Conservation (phyloP, 352 stramenopile species). For the Phytophthora ohioensis region DNA sequence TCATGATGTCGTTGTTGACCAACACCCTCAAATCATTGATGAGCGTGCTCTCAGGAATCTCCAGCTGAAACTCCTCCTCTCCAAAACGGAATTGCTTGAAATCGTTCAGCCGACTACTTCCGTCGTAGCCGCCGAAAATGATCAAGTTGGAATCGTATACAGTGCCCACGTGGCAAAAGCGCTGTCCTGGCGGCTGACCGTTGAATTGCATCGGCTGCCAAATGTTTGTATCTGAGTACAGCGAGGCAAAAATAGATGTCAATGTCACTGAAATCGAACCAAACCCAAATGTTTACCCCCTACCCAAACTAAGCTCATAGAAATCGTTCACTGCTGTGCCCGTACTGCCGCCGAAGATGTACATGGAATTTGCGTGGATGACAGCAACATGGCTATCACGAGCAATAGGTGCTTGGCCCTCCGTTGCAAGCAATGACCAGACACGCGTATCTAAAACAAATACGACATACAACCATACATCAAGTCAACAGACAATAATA, state of each 20-base stretch:
- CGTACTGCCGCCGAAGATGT: constrained; percentile 96
- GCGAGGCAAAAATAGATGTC: not conserved
- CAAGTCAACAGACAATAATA: constrained; percentile 12
- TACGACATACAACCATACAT: not conserved
- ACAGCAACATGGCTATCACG: constrained; percentile 97
- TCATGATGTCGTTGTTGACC: constrained; percentile 90
- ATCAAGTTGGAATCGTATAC: constrained; percentile 94
- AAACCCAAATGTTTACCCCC: not conserved
- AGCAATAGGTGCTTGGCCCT: constrained; percentile 93
- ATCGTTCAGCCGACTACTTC: constrained; percentile 95
- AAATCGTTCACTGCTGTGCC: constrained; percentile 98
- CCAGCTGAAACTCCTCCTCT: constrained; percentile 80
- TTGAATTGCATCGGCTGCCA: constrained; percentile 87
- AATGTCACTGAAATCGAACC: not conserved
- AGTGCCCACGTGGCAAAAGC: constrained; percentile 97
- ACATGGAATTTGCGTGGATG: constrained; percentile 94
- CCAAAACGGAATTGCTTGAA: constrained; percentile 93
- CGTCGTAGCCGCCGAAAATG: constrained; percentile 97
- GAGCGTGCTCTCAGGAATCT: constrained; percentile 88
- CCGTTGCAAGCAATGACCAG: constrained; percentile 92
- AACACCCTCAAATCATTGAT: constrained; percentile 77
- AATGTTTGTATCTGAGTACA: constrained; percentile 56
- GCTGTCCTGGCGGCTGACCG: constrained; percentile 86
- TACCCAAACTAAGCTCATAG: constrained; percentile 93
- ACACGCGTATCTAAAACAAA: constrained; percentile 60